Conservation (phyloP, 2,329 filamentous ascomycete species). For the Venturia aucupariae region DNA sequence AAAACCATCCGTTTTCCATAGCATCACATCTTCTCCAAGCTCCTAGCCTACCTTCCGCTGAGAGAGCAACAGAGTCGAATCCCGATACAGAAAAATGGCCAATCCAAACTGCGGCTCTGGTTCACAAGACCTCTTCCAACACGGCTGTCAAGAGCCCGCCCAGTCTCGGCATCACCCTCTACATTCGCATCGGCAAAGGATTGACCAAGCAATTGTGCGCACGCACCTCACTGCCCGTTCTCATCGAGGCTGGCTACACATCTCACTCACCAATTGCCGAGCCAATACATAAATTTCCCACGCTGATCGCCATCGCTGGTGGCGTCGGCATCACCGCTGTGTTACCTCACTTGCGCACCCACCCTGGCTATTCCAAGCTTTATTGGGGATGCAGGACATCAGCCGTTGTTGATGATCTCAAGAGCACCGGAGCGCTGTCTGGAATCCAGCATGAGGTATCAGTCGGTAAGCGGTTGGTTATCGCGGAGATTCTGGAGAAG, state of each 20-base stretch:
- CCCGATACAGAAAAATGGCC: too few relatives aligned
- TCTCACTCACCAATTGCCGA: conserved; percentile 17
- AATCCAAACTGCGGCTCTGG: too few relatives aligned
- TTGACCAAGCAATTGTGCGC: conserved; percentile 26
- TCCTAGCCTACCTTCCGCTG: neutral
- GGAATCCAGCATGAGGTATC: conserved; percentile 27
- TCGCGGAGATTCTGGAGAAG: conserved; percentile 24
- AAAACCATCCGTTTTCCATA: conserved; percentile 43
- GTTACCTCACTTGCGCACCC: conserved; percentile 26
- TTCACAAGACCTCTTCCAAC: too few relatives aligned
- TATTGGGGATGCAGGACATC: conserved; percentile 29
- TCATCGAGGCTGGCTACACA: conserved; percentile 36
- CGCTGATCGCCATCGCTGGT: conserved; percentile 30
- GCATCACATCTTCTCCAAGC: neutral
- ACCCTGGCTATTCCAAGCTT: conserved; percentile 33
- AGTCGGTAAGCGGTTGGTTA: conserved; percentile 29
- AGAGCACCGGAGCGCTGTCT: conserved; percentile 18
- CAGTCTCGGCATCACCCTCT: conserved; percentile 26
- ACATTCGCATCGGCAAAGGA: conserved; percentile 29
- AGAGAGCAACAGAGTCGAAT: too few relatives aligned
- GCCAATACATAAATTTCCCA: conserved; percentile 20
- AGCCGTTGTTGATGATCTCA: conserved; percentile 26
- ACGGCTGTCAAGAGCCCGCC: neutral
- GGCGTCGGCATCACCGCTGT: conserved; percentile 40
- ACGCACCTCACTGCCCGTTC: conserved; percentile 23